A percentile compares a stretch with the other conserved stretches of the same genome.
These are phyloP conservation scores for Neonectria neomacrospora DNA, from an alignment of 2,329 filamentous ascomycete species.

Conservation along the genomic window DNA sequence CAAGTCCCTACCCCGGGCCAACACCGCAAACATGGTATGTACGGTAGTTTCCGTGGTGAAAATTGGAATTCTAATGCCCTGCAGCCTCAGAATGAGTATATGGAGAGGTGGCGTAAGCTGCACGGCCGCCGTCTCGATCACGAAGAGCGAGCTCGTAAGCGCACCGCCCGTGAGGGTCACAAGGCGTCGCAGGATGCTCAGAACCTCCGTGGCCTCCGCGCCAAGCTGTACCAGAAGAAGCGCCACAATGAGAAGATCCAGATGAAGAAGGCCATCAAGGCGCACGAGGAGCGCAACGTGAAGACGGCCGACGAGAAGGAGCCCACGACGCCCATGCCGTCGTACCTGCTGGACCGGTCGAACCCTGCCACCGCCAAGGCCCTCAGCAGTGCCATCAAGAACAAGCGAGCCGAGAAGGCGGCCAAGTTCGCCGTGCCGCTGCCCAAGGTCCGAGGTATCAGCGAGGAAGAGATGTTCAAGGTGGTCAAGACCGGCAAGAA, in stretches of 20 bases:
- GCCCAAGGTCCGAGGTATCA: conserved; percentile 91
- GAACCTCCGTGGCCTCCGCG: conserved; percentile 89
- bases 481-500: conserved; percentile 97
- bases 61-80: conserved; percentile 33
- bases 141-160: conserved; percentile 91
- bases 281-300: conserved; percentile 95
- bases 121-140: conserved; percentile 73
- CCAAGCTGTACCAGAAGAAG: conserved; percentile 94
- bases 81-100: conserved; percentile 83
- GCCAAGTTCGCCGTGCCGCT: conserved; percentile 92
- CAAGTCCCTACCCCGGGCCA: conserved; percentile 38
- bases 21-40: conserved; percentile 50
- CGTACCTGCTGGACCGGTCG: conserved; percentile 91
- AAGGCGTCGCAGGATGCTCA: conserved; percentile 90
- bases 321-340: conserved; percentile 82
- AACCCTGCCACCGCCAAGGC: conserved; percentile 72
- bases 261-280: conserved; percentile 94
- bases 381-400: conserved; percentile 88
- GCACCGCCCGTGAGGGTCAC: conserved; percentile 87
- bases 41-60: not conserved
- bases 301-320: conserved; percentile 87
- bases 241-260: conserved; percentile 98
- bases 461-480: conserved; percentile 98
- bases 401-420: conserved; percentile 93
- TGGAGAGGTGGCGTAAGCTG: conserved; percentile 76